phyloP scores from a whole-genome alignment of 2,329 filamentous ascomycete species.

The Colletotrichum sansevieriae region DNA sequence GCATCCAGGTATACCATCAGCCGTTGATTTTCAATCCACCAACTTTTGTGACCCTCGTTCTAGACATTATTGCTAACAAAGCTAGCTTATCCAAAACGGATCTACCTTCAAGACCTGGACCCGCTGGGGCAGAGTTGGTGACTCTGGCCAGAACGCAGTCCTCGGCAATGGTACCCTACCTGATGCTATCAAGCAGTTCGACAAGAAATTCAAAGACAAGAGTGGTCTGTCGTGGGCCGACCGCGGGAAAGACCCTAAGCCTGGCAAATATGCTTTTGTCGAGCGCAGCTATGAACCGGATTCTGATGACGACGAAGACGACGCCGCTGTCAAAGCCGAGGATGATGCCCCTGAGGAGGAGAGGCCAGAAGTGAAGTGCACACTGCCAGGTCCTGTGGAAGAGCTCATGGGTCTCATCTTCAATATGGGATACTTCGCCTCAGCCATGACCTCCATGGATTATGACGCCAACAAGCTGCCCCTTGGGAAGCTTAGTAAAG shows the following conservation, averaged over 20 bases:
- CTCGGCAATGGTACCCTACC: constrained; percentile 58
- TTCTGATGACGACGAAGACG: constrained; percentile 60
- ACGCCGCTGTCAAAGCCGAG: constrained; percentile 41
- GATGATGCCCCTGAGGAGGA: constrained; percentile 48
- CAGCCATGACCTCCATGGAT: constrained; percentile 75
- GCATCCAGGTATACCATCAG: constrained; percentile 68
- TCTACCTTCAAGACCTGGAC: constrained; percentile 74
- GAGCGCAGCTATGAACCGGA: constrained; percentile 83
- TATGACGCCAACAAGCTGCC: constrained; percentile 84
- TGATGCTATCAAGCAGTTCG: constrained; percentile 63
- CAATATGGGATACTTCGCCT: constrained; percentile 79
- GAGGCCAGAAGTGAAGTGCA: constrained; percentile 62
- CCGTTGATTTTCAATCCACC: not conserved
- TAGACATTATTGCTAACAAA: constrained; percentile 7
- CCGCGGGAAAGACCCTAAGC: constrained; percentile 67
- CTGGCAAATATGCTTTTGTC: constrained; percentile 83
- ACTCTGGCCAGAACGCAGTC: constrained; percentile 62
- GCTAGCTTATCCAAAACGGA: constrained; percentile 36
- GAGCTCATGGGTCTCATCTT: constrained; percentile 85
- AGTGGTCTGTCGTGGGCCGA: constrained; percentile 69
- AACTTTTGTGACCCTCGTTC: not conserved
- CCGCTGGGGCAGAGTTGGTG: constrained; percentile 84
- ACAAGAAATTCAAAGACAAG: constrained; percentile 74
- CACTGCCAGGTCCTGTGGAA: constrained; percentile 71
- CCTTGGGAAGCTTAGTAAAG: constrained; percentile 85